Evolutionary conservation across 345 rosid genomes (phyloP).

Genomic region (Boechera stricta): DNA sequence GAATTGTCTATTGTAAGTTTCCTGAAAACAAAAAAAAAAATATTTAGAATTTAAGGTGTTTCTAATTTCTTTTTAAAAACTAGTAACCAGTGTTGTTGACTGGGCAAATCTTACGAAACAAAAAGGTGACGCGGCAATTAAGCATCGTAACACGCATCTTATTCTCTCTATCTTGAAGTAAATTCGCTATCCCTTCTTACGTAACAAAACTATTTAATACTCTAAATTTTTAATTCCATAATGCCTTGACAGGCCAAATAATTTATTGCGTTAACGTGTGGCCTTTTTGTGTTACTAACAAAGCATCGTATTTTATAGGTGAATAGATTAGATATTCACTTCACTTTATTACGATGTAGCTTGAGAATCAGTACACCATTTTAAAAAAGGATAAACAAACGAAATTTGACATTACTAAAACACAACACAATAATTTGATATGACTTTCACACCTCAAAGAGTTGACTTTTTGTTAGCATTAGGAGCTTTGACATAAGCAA

Average conservation of each 20-base stretch:
- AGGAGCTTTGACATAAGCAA: slow-evolving; percentile 47
- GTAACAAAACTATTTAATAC: not conserved
- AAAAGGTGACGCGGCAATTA: slow-evolving; percentile 9
- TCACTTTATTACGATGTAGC: slow-evolving; percentile 32
- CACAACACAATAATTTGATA: not conserved
- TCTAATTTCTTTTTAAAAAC: too few species aligned
- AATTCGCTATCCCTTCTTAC: not conserved
- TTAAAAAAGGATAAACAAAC: not conserved
- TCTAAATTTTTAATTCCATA: not conserved
- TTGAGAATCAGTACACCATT: slow-evolving; percentile 35
- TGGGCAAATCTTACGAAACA: not conserved
- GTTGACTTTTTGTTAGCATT: slow-evolving; percentile 26
- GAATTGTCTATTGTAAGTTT: too few species aligned
- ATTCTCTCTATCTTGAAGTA: not conserved
- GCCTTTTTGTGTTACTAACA: slow-evolving; percentile 17
- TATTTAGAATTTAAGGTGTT: too few species aligned
- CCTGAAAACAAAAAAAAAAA: too few species aligned
- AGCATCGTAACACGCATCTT: slow-evolving; percentile 2
- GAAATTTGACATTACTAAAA: slow-evolving; percentile 15
- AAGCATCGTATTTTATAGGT: not conserved
- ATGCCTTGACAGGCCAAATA: not conserved
- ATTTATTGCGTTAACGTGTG: slow-evolving; percentile 4
- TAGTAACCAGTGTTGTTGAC: not conserved
- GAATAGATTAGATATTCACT: not conserved
- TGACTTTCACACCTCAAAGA: slow-evolving; percentile 26